A percentile compares a stretch with the other conserved stretches of the same genome.
Conservation (phyloP, 176 grass and related monocot species). For the Bromus sterilis region DNA sequence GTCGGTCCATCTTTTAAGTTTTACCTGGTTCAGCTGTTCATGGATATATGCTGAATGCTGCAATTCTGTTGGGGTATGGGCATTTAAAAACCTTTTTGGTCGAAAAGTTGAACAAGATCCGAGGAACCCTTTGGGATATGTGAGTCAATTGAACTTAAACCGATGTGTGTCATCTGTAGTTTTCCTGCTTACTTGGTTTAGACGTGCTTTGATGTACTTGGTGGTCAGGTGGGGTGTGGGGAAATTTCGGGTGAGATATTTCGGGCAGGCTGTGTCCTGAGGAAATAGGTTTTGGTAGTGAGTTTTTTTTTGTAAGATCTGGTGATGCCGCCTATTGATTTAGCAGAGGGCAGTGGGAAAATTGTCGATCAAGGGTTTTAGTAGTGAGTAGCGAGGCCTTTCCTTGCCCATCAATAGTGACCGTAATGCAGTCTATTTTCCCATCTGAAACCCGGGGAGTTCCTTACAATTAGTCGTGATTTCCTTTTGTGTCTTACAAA, state of each 20-base stretch:
- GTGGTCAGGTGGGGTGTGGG: neutral
- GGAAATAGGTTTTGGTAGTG: neutral
- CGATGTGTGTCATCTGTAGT: neutral
- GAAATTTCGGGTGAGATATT: neutral
- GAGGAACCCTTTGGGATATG: neutral
- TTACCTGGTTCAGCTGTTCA: constrained; percentile 27
- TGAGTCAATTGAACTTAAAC: neutral
- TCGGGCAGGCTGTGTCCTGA: neutral
- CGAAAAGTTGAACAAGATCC: neutral
- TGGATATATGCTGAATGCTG: constrained; percentile 29
- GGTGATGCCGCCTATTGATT: no score
- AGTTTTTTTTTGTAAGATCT: no score
- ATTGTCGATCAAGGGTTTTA: no score
- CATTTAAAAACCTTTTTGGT: constrained; percentile 9
- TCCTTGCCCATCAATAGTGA: neutral
- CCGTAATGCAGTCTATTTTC: neutral
- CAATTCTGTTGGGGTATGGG: neutral
- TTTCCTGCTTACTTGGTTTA: neutral
- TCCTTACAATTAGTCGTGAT: no score
- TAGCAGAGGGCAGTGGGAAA: no score
- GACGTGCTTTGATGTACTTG: neutral
- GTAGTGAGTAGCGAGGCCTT: neutral
- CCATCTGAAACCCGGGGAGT: neutral
- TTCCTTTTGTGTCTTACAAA: no score
- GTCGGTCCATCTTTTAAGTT: neutral